Evolutionary conservation across 164 flowering plant genomes (phyloP).

Genomic region (Sextonia rubra): DNA sequence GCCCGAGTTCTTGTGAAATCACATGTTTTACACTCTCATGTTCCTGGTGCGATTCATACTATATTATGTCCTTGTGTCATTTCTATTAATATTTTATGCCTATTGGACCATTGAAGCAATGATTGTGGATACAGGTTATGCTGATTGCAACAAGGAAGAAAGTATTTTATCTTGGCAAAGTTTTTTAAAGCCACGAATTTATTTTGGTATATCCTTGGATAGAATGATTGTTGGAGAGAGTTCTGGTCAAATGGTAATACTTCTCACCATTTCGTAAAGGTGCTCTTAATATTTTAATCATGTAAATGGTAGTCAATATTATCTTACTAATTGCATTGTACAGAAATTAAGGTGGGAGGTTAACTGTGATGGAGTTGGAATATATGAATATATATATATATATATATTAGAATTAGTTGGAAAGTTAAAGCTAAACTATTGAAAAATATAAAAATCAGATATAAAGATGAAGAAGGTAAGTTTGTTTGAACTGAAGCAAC

Average conservation of each 20-base stretch:
- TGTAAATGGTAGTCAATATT: too few relatives aligned
- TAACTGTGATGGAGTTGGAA: too few relatives aligned
- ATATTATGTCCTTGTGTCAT: background rate
- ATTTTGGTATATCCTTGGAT: slow-evolving; percentile 64
- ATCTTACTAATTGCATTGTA: too few relatives aligned
- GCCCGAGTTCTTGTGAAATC: slow-evolving; percentile 76
- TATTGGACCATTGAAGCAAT: background rate
- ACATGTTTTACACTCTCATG: slow-evolving; percentile 45
- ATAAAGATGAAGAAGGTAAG: too few relatives aligned
- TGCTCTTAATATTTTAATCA: too few relatives aligned
- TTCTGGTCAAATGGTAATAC: slow-evolving; percentile 46
- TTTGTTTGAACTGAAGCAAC: too few relatives aligned
- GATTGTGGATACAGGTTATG: slow-evolving; percentile 43
- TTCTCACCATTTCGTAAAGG: background rate
- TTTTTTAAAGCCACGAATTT: slow-evolving; percentile 68
- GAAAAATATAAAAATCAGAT: too few relatives aligned
- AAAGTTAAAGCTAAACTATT: too few relatives aligned
- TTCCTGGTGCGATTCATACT: slow-evolving; percentile 50
- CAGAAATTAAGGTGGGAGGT: too few relatives aligned
- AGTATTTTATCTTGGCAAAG: slow-evolving; percentile 66
- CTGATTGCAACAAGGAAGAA: slow-evolving; percentile 75
- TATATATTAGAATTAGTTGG: background rate
- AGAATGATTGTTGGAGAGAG: slow-evolving; percentile 48
- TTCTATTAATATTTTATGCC: background rate
- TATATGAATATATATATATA: too few relatives aligned